Conservation (phyloP, 345 rosid genomes). For the Geranium rotundifolium region DNA sequence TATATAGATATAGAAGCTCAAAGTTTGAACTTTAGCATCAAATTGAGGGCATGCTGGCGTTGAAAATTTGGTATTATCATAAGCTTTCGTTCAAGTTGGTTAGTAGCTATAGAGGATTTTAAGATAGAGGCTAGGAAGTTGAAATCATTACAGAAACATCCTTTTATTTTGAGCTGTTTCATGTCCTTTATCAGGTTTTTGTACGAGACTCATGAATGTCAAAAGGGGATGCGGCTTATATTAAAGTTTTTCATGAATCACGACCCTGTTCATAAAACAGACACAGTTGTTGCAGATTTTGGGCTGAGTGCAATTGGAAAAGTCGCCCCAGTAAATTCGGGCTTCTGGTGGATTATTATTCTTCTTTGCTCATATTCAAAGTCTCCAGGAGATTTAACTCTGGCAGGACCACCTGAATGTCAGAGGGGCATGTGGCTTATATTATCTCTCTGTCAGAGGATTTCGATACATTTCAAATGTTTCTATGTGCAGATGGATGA, state of each 20-base stretch:
- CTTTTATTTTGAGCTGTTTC: background rate
- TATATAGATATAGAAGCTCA: background rate
- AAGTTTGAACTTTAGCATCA: no score
- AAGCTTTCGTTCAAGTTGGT: background rate
- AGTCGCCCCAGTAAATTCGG: constrained; percentile 78
- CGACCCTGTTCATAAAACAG: constrained; percentile 51
- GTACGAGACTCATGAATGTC: constrained; percentile 37
- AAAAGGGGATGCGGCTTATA: constrained; percentile 62
- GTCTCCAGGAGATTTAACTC: constrained; percentile 51
- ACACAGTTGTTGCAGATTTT: constrained; percentile 54
- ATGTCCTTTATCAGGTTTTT: constrained; percentile 36
- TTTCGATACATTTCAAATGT: constrained; percentile 65
- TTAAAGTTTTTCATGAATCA: constrained; percentile 71
- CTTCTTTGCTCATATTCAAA: constrained; percentile 73
- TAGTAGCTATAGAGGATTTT: background rate
- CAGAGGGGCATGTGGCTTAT: constrained; percentile 67
- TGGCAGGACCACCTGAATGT: constrained; percentile 58
- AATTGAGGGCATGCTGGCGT: no score
- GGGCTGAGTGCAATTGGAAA: constrained; percentile 75
- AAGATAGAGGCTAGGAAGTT: background rate
- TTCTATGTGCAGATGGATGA: constrained; percentile 70
- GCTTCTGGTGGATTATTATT: constrained; percentile 86
- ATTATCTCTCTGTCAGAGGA: constrained; percentile 54
- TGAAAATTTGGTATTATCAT: no score
- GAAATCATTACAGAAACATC: background rate